Percentiles rank a stretch among this genome's conserved stretches.
These are phyloP conservation scores for Helichrysum umbraculigerum DNA, from an alignment of 129 eudicot species.

Conservation along the genomic window DNA sequence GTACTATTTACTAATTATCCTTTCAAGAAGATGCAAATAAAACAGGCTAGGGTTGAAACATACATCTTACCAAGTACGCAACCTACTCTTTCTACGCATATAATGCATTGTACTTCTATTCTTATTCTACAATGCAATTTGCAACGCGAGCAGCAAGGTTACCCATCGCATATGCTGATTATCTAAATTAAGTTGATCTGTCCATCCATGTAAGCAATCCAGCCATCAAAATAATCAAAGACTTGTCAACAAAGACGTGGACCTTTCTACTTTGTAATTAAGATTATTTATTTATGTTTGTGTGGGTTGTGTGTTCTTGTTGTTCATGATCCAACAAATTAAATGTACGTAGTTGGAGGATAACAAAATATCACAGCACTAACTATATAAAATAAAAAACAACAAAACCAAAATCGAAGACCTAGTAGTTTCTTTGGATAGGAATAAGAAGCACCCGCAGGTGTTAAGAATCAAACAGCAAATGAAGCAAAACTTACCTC, in stretches of 20 bases:
- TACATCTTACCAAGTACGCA: neutral
- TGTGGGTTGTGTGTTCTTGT: neutral
- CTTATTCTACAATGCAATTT: neutral
- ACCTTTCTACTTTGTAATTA: neutral
- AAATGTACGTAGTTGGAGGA: neutral
- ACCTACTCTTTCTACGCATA: neutral
- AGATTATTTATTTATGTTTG: neutral
- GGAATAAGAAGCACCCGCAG: neutral
- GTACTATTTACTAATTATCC: neutral
- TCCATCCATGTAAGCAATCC: neutral
- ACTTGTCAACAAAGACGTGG: neutral
- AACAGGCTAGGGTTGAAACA: neutral
- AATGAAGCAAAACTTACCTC: slow-evolving; percentile 50
- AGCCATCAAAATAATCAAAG: neutral
- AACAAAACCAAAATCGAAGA: neutral
- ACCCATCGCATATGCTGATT: neutral
- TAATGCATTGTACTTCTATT: neutral
- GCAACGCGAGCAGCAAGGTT: neutral
- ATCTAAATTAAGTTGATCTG: neutral
- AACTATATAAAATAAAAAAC: neutral
- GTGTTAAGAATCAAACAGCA: neutral
- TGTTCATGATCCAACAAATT: neutral
- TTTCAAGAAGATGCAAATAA: neutral
- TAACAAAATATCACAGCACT: neutral
- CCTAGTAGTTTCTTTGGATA: neutral